These are phyloP conservation scores for Alternaria longipes DNA, from an alignment of 2,329 filamentous ascomycete species.

Conservation along the genomic window DNA sequence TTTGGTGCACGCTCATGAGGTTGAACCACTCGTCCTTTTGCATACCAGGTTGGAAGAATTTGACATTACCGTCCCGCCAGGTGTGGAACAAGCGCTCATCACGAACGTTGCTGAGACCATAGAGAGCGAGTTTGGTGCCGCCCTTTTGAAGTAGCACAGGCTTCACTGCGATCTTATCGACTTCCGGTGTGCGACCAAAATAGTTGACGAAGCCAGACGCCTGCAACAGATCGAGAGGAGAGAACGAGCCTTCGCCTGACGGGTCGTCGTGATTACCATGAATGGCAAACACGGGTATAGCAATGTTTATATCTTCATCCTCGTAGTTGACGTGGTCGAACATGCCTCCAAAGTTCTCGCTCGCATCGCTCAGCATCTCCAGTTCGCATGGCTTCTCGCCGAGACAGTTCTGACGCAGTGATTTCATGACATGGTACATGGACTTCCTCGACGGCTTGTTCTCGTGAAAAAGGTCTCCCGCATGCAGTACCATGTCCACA, in stretches of 20 bases:
- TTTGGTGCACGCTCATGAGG: conserved; percentile 92
- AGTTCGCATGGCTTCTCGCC: conserved; percentile 96
- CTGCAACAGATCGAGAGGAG: conserved; percentile 89
- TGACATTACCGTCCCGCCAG: conserved; percentile 91
- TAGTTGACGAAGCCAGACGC: conserved; percentile 94
- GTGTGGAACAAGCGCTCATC: conserved; percentile 95
- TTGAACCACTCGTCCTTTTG: conserved; percentile 96
- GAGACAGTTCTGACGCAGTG: conserved; percentile 89
- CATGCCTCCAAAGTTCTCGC: conserved; percentile 84
- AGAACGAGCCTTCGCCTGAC: conserved; percentile 92
- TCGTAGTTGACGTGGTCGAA: conserved; percentile 98
- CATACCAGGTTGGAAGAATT: conserved; percentile 84
- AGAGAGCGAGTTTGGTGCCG: conserved; percentile 88
- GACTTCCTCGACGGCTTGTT: conserved; percentile 96
- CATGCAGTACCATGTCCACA: conserved; percentile 97
- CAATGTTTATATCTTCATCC: conserved; percentile 95
- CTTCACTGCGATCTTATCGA: conserved; percentile 92
- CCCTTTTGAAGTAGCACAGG: conserved; percentile 94
- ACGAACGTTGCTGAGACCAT: conserved; percentile 93
- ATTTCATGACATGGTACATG: conserved; percentile 97
- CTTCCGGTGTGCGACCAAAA: conserved; percentile 89
- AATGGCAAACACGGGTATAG: conserved; percentile 97
- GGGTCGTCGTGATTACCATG: conserved; percentile 99
- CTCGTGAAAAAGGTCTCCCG: conserved; percentile 95
- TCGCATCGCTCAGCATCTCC: conserved; percentile 92